A percentile compares a stretch with the other conserved stretches of the same genome.
Evolutionary conservation across 805 yeast species (phyloP).

Genomic region (Cyberlindnera nakhonratchasimensis): DNA sequence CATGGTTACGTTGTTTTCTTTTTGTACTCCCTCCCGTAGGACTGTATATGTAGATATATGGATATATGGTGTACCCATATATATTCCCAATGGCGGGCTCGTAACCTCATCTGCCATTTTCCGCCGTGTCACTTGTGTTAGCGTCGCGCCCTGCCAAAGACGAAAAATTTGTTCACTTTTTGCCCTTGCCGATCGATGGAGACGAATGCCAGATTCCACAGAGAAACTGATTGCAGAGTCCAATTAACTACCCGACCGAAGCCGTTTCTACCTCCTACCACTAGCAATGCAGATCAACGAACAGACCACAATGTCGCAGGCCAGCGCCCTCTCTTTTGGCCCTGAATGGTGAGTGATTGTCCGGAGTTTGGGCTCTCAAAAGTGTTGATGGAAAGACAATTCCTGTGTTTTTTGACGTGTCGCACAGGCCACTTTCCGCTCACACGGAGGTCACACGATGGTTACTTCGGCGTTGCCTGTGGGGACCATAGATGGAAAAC

Average conservation of each 20-base stretch:
- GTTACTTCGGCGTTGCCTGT: no score
- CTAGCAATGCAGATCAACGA: conserved; percentile 12
- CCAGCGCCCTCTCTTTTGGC: conserved; percentile 14
- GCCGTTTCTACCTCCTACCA: background rate
- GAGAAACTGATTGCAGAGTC: no score
- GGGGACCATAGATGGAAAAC: no score
- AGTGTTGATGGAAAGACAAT: no score
- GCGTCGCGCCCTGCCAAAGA: no score
- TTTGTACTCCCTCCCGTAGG: background rate
- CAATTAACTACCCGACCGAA: no score
- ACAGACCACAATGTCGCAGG: conserved; percentile 5
- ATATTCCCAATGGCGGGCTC: no score
- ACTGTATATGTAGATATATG: no score
- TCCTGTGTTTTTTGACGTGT: background rate
- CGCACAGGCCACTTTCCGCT: no score
- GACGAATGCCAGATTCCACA: no score
- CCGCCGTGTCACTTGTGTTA: background rate
- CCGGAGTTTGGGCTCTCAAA: background rate
- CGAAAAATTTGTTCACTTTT: conserved; percentile 1
- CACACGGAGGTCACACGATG: conserved; percentile 1
- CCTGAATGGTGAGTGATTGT: conserved; percentile 15
- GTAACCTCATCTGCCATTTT: conserved; percentile 3
- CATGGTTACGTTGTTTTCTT: background rate
- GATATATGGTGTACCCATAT: no score
- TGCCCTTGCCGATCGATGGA: no score